phyloP scores from a whole-genome alignment of 2,329 filamentous ascomycete species.

The Eutypella sp. region DNA sequence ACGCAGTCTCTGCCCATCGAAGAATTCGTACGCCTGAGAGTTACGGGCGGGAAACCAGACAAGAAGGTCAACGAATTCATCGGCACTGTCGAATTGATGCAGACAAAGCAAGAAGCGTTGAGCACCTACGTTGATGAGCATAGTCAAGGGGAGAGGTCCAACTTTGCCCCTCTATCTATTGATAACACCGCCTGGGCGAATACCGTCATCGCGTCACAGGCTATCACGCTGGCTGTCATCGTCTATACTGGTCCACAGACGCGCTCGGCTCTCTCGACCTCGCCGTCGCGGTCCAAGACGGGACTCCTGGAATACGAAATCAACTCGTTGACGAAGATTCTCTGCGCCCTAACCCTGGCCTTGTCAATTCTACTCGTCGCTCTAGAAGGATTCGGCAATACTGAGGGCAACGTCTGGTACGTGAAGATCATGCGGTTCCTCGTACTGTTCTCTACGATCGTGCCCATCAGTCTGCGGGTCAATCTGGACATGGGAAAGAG shows the following conservation, averaged over 20 bases:
- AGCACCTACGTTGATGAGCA: constrained; percentile 33
- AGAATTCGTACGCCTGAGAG: constrained; percentile 64
- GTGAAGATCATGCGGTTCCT: constrained; percentile 97
- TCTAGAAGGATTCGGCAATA: constrained; percentile 71
- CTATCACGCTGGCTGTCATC: constrained; percentile 80
- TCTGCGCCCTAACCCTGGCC: constrained; percentile 81
- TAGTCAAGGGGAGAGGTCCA: constrained; percentile 32
- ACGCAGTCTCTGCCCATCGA: constrained; percentile 72
- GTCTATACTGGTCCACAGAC: constrained; percentile 95
- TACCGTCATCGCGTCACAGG: constrained; percentile 91
- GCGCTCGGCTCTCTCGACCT: constrained; percentile 86
- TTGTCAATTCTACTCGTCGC: constrained; percentile 86
- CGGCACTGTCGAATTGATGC: constrained; percentile 75
- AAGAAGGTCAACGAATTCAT: constrained; percentile 92
- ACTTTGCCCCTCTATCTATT: constrained; percentile 74
- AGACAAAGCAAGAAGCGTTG: constrained; percentile 46
- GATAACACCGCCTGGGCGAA: constrained; percentile 99
- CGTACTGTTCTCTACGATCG: constrained; percentile 98
- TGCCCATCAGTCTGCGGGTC: constrained; percentile 92
- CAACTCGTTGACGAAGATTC: constrained; percentile 92
- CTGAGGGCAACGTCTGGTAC: constrained; percentile 73
- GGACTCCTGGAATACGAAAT: constrained; percentile 94
- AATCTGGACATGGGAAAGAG: constrained; percentile 97
- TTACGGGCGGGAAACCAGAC: constrained; percentile 86
- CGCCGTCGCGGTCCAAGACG: constrained; percentile 86